A percentile compares a stretch with the other conserved stretches of the same genome.
phyloP scores from a whole-genome alignment of 331 rosid genomes.

The Phaseolus coccineus region DNA sequence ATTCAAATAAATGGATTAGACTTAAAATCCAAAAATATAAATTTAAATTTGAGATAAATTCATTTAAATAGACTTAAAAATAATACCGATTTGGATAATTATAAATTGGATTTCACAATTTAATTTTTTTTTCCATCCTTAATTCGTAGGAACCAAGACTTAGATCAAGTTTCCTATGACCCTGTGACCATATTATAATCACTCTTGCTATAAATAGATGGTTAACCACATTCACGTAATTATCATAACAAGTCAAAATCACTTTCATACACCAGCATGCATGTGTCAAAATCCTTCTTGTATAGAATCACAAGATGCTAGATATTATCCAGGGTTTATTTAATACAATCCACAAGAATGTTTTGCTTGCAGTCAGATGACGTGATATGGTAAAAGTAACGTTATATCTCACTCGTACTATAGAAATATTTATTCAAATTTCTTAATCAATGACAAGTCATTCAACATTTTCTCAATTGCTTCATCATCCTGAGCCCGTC shows the following conservation, averaged over 20 bases:
- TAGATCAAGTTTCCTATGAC: no score
- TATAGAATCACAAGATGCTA: neutral
- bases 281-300: neutral
- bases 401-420: neutral
- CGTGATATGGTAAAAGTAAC: neutral
- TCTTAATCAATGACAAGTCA: conserved; percentile 85
- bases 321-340: conserved; percentile 10
- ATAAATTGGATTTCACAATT: no score
- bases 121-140: no score
- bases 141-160: no score
- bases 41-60: no score
- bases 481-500: conserved; percentile 93
- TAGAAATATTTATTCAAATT: conserved; percentile 60
- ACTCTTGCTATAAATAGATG: neutral
- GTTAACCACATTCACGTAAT: neutral
- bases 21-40: no score
- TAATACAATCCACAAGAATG: conserved; percentile 12
- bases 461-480: conserved; percentile 94
- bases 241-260: neutral
- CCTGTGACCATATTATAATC: no score
- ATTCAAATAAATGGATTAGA: no score
- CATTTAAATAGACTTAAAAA: no score
- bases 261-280: neutral
- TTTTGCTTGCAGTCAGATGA: conserved; percentile 15
- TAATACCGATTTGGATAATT: no score